Evolutionary conservation across 2,329 filamentous ascomycete species (phyloP).

Genomic region (Rutstroemia sp.): DNA sequence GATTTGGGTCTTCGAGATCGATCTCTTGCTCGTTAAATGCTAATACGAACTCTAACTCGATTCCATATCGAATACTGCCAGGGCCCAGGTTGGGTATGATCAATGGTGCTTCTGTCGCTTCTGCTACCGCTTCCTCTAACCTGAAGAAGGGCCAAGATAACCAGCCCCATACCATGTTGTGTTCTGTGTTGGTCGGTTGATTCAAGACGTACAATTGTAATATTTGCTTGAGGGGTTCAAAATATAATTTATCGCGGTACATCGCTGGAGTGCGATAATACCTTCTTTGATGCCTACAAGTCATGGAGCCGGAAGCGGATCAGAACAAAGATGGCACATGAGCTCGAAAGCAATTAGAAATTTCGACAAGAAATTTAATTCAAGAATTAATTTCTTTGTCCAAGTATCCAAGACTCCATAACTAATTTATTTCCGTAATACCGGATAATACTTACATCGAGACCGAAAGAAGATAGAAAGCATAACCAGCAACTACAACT

Average conservation of each 20-base stretch:
- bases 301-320: slow-evolving; percentile 1
- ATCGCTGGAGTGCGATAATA: background rate
- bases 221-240: background rate
- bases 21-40: slow-evolving; percentile 19
- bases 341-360: background rate
- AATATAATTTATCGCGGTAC: background rate
- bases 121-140: too few relatives aligned
- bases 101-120: too few relatives aligned
- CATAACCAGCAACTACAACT: too few relatives aligned
- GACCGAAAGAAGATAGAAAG: too few relatives aligned
- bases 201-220: background rate
- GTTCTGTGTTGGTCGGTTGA: background rate
- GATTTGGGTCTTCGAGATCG: slow-evolving; percentile 5
- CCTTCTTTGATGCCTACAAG: slow-evolving; percentile 1
- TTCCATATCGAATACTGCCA: slow-evolving; percentile 10
- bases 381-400: background rate
- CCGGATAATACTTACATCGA: background rate
- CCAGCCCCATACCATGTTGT: background rate
- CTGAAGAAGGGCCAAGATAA: background rate
- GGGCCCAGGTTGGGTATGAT: background rate
- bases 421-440: background rate
- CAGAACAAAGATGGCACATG: background rate
- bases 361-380: background rate
- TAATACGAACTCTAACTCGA: slow-evolving; percentile 23
- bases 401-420: background rate